phyloP scores from a whole-genome alignment of 768 basidiomycete genomes.

The Leccinum truebloodii region DNA sequence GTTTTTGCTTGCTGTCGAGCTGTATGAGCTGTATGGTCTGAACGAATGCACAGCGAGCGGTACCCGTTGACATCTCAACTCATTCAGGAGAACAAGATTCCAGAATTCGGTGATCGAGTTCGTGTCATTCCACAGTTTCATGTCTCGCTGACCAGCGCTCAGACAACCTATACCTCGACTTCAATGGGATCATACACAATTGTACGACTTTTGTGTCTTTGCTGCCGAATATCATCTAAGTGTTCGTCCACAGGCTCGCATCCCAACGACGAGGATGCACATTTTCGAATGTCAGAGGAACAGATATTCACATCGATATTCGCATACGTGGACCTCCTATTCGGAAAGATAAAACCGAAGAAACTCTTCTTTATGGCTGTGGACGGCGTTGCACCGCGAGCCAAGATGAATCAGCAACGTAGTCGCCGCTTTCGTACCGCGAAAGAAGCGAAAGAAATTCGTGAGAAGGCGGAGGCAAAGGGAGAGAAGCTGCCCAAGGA shows the following conservation, averaged over 20 bases:
- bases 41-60: constrained; percentile 65
- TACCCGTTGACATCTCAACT: constrained; percentile 98
- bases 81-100: constrained; percentile 98
- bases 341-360: constrained; percentile 96
- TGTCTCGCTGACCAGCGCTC: constrained; percentile 16
- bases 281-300: constrained; percentile 94
- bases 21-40: constrained; percentile 6
- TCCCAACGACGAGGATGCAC: constrained; percentile 94
- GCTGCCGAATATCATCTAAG: background rate
- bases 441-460: constrained; percentile 84
- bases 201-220: constrained; percentile 39
- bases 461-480: constrained; percentile 83
- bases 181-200: constrained; percentile 91
- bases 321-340: constrained; percentile 94
- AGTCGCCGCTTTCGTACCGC: constrained; percentile 92
- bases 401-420: constrained; percentile 99
- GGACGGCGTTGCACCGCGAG: constrained; percentile 94
- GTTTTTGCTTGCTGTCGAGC: constrained; percentile 26
- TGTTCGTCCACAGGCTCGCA: constrained; percentile 65
- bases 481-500: constrained; percentile 91
- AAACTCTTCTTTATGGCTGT: constrained; percentile 99
- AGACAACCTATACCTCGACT: constrained; percentile 94
- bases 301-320: constrained; percentile 98
- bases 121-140: background rate
- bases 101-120: constrained; percentile 79